Evolutionary conservation across 257 asterid species (phyloP), one percentile per base, ranked within the genome.

Genomic region (Ocimum tenuiflorum): DNA sequence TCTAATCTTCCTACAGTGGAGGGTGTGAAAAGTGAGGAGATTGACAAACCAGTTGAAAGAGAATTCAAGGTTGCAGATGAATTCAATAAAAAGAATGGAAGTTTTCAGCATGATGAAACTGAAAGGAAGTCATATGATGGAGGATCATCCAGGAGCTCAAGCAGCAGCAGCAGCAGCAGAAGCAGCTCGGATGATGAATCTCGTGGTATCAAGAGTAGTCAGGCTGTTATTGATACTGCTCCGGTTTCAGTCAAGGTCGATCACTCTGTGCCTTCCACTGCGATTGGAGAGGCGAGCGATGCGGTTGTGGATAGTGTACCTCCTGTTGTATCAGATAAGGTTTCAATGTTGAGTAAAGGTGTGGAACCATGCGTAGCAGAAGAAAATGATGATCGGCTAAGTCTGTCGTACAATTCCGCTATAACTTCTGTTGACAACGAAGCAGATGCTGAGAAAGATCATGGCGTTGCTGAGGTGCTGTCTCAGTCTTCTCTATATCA

Each of bases 151-250:
- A 68, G 68, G 54, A 70, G 83, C 70, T 77, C 81, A 4, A 58
- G 72, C 52, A 68, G 82, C 20, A 67, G 82, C 54, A 69, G 73
- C 51, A 45, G 77, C 74, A 74, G 69, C 51, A 45, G 77, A 72
- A 74, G 69, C 72, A 53, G 75, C 52, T 82, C 87, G 27, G 87
- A 61, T 53, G 87, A 81, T 42, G 87, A 83, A 74, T 56, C 78
- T 51, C 68, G 39, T 38, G 69, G 43, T 42, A 31, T 41, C 55
- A 58, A 80, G 66, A 63, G 47, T 43, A 64, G 63, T 58, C 48
- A 51, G 58, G 67, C 70, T 24, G 77, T 33, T 47, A 63, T 35
- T 20, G 72, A 76, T 51, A 12, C 41, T 60, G 43, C 73, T 49
- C 67, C 78, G 15, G 63, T 71, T 75, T 71, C 78, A 15, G 72